These are phyloP conservation scores for Candida boidinii DNA, from an alignment of 805 yeast species.

Conservation along the genomic window DNA sequence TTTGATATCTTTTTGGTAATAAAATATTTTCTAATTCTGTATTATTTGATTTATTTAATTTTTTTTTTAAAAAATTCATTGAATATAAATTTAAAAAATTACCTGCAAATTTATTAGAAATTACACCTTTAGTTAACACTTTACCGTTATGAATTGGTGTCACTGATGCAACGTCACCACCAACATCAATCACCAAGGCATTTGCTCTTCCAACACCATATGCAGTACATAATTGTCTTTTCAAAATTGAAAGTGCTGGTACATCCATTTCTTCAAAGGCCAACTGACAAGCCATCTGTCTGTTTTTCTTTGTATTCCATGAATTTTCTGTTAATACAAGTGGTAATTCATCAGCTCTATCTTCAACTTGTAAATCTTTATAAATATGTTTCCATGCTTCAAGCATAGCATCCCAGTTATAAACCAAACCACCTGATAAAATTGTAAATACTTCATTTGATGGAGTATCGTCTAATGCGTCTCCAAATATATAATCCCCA, in stretches of 20 bases:
- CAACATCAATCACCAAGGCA: conserved; percentile 76
- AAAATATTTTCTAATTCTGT: conserved; percentile 22
- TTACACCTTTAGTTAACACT: conserved; percentile 54
- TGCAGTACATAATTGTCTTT: conserved; percentile 69
- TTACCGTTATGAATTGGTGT: conserved; percentile 76
- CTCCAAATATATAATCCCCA: conserved; percentile 24
- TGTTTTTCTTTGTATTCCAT: conserved; percentile 59
- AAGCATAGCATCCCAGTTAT: conserved; percentile 65
- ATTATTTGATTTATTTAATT: conserved; percentile 22
- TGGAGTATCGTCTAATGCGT: conserved; percentile 34
- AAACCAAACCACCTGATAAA: conserved; percentile 54
- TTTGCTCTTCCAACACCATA: conserved; percentile 73
- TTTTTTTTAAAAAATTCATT: conserved; percentile 34
- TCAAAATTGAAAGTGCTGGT: conserved; percentile 69
- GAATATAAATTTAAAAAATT: conserved; percentile 69
- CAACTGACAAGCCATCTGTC: conserved; percentile 50
- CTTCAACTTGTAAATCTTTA: conserved; percentile 37
- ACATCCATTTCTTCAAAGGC: conserved; percentile 70
- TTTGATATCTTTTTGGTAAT: conserved; percentile 23
- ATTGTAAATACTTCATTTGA: conserved; percentile 47
- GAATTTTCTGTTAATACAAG: conserved; percentile 47
- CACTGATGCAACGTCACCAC: conserved; percentile 58
- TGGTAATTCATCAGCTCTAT: conserved; percentile 45
- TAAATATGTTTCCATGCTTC: conserved; percentile 64
- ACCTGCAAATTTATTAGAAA: conserved; percentile 73